Base-by-base conservation (phyloP, 768 basidiomycete genomes). In the Artomyces pyxidatus region DNA sequence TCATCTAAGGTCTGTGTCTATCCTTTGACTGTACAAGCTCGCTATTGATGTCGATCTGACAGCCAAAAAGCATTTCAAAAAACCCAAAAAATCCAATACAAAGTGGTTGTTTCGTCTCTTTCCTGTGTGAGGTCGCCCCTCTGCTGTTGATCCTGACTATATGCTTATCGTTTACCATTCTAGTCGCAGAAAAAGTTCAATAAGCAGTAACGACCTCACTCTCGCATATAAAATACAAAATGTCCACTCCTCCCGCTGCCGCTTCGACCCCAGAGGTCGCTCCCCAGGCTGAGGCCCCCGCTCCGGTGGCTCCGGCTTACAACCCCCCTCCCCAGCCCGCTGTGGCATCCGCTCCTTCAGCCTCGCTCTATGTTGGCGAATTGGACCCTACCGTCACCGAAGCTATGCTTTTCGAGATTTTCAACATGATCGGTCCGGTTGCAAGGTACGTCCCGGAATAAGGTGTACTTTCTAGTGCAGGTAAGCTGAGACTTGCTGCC, bases 351-450 rank as follows among this genome's bases (percentile, higher is more conserved):
- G 74, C 84, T 50, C 88, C 88, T 21, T 90, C 88, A 46, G 89
- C 89, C 21, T 96, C 93, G 51, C 88, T 99, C 61, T 99, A 99
- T 72, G 96, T 99, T 55, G 96, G 96, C 51, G 96, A 99, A 73
- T 86, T 99, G 58, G 96, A 98, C 71, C 85, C 89, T 61, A 87
- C 89, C 57, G 96, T 99, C 70, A 90, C 94, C 30, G 96, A 99
- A 76, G 95, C 96, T 50, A 97, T 97, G 92, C 81, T 99, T 47
- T 99, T 98, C 65, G 96, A 99, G 76, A 98, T 99, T 68, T 99
- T 99, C 78, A 96, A 96, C 68, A 95, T 98, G 90, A 92, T 98
- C 70, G 96, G 96, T 45, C 96, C 95, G 42, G 96, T 99, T 57
- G 93, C 93, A 39, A 94, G 91, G 92, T 90, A 56, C 55, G 83